Base-by-base conservation (phyloP, 2,329 filamentous ascomycete species). In the Colletotrichum camelliae region DNA sequence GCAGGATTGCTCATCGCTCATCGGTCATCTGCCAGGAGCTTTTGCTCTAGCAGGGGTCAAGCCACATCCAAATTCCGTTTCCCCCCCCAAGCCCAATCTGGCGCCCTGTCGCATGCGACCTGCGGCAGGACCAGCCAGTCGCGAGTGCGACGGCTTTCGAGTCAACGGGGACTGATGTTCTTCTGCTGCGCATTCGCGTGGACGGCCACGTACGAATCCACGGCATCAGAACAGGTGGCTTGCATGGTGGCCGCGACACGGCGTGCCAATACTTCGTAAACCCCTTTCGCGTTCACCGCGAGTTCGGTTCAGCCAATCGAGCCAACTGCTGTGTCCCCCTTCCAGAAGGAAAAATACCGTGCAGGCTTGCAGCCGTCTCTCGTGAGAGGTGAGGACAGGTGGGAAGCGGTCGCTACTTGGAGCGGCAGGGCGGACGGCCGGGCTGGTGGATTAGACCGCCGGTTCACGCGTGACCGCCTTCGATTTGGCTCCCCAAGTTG, bases 171-270 rank as follows among this genome's bases (percentile, higher is more conserved):
- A 21, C 35, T 58, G 35, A 39, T 43, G 27, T 35, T 62, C 58
- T 33, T 52, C 67, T 70, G 58, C 57, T 43, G 29, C 64, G 39
- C 70, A 60, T 60, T 61, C 48, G 69, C 37, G 15, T 67, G 18
- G 58, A 61, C 16, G 58, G 58, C 43, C 24, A 67, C 31, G 68
- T 61, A n/a, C 61, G 35, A 65, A 75, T 68, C 35, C 64, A 73
- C 64, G 58, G 70, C 74, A 69, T 75, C 74, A 75, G 67, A 58
- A 55, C 70, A 67, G 24, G 70, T 69, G 70, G 74, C 70, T 75
- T 75, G 74, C 74, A 61, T 61, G 55, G 27, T 16, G 39, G 18
- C 21, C 37, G 60, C 35, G 43, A 15, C 60, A 71, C 61, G 37
- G 70, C 70, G 18, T 73, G 70, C 74, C 58, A 67, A 74, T 33